Percentiles rank a stretch among this genome's conserved stretches.
Evolutionary conservation across 169 alveolate genomes (phyloP).

Genomic region (Blepharisma undulans): DNA sequence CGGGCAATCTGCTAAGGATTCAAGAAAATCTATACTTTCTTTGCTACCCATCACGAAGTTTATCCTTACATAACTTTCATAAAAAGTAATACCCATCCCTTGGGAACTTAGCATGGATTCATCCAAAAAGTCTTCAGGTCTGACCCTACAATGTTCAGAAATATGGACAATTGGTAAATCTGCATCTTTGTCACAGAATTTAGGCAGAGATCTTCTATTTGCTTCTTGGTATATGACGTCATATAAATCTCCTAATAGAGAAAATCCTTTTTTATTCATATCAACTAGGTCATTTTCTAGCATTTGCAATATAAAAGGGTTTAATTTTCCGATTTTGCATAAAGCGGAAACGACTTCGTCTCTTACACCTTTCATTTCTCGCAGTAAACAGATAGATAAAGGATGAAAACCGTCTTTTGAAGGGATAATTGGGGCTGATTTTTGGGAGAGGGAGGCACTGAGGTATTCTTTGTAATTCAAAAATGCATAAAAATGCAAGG

Average conservation of each 20-base stretch:
- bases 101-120: not conserved
- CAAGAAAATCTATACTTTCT: constrained; percentile 23
- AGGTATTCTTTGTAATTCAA: not conserved
- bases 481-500: not conserved
- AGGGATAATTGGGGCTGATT: not conserved
- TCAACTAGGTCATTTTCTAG: not conserved
- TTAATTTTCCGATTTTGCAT: not conserved
- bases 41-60: not conserved
- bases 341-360: not conserved
- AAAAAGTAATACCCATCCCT: not conserved
- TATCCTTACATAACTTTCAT: not conserved
- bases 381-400: not conserved
- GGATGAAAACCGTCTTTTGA: not conserved
- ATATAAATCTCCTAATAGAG: constrained; percentile 6
- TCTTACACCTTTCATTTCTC: not conserved
- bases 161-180: not conserved
- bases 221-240: not conserved
- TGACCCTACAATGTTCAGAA: not conserved
- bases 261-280: constrained; percentile 17
- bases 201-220: not conserved
- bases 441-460: not conserved
- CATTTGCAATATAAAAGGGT: constrained; percentile 6
- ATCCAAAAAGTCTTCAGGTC: constrained; percentile 4
- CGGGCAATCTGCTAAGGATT: constrained; percentile 15
- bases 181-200: not conserved